Evolutionary conservation across 805 yeast genomes (phyloP), one percentile per base, ranked within the genome.

Genomic region (Hermanozyma aechmeae): DNA sequence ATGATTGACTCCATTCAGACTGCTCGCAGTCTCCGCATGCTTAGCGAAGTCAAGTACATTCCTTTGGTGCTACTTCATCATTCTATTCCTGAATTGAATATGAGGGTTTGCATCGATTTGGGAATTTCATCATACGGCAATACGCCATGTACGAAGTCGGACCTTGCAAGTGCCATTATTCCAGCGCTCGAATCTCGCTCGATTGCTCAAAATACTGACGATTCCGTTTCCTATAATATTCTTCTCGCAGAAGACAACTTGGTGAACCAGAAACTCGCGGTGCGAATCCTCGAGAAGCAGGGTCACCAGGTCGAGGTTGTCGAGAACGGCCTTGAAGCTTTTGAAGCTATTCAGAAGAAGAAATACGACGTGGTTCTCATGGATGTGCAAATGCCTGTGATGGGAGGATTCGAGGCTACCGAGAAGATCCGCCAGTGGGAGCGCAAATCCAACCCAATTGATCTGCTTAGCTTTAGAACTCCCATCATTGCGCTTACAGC

Each of bases 381-480:
- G 95, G 95, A 84, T 58, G 94, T 84, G 25, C 95, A 84, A 53
- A 84, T 84, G 95, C 95, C 95, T 6, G 83, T 82, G 11, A 85
- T 84, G 92, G 94, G 95, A 16, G 95, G 95, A 0, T 84, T 84
- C 51, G 95, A 84, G 48, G 94, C 95, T 3, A 83, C 95, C 1
- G 83, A 79, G 26, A 74, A 76, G 53, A 84, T 84, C 30, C 65
- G 95, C 42, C 85, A 80, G 47, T 83, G 93, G 93, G 95, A 84
- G 55, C 74, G 71, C 60, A 79, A 78, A 53, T 68, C 76, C 13
- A 76, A 78, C 38, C 85, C 87, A 25, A 72, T 74, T 14, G 79
- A 75, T 48, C 70, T 78, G 6, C 68, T 77, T 29, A 68, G 81
- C 18, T 75, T 79, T 36, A 68, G 93, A 34, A 79, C 89, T 1